Evolutionary conservation across 2,329 filamentous ascomycete genomes (phyloP).

Genomic region (Herpotrichia juniperi): DNA sequence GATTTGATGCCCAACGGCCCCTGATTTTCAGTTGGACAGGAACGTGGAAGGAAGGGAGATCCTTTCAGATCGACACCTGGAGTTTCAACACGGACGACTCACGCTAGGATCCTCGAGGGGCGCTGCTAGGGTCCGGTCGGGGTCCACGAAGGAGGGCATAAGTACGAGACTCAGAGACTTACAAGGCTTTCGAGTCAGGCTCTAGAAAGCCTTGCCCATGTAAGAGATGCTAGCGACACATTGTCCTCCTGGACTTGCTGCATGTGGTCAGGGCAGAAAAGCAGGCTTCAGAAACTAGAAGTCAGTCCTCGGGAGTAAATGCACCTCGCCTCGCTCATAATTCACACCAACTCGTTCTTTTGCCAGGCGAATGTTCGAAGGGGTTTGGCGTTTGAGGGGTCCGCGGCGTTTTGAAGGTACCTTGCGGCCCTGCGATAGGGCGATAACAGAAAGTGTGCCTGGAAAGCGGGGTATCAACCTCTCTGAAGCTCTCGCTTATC

Average conservation of each 20-base stretch:
- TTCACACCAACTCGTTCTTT: not conserved
- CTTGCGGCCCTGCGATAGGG: conserved; percentile 1
- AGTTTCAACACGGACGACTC: not conserved
- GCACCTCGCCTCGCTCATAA: not conserved
- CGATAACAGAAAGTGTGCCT: conserved; percentile 11
- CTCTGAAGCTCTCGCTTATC: conserved; percentile 13
- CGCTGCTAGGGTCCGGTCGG: not conserved
- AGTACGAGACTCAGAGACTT: not conserved
- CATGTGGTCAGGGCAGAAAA: not conserved
- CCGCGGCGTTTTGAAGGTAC: not conserved
- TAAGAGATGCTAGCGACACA: not conserved
- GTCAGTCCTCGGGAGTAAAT: not conserved
- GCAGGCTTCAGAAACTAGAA: not conserved
- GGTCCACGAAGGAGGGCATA: not conserved
- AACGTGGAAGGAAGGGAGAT: not conserved
- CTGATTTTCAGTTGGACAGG: not conserved
- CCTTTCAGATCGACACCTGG: not conserved
- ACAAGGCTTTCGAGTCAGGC: not conserved
- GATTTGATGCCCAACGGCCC: not conserved
- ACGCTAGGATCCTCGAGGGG: not conserved
- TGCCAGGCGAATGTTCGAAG: conserved; percentile 1
- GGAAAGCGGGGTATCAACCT: conserved; percentile 15
- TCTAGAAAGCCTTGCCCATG: no score
- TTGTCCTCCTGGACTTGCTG: not conserved
- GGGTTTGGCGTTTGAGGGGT: conserved; percentile 1